Evolutionary conservation across 352 stramenopile species (phyloP).

Genomic region (Pythium dissimile): DNA sequence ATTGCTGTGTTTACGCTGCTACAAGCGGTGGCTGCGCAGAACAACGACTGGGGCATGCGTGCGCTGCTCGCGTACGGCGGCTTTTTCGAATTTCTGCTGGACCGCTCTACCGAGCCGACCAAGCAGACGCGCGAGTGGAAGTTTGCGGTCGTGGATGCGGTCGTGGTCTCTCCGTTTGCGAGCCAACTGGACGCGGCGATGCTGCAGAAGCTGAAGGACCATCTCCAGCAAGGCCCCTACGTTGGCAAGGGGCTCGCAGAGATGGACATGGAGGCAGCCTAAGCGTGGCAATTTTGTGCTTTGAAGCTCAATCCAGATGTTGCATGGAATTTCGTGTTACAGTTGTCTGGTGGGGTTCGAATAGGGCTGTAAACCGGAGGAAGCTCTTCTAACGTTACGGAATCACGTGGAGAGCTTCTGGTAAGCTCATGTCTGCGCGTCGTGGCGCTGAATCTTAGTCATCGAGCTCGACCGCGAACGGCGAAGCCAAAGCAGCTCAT

Average conservation of each 20-base stretch:
- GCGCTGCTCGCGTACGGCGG: conserved; percentile 67
- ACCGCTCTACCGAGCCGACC: conserved; percentile 76
- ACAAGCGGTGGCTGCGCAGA: conserved; percentile 76
- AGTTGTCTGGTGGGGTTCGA: no score
- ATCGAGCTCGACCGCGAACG: no score
- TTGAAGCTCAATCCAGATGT: conserved; percentile 21
- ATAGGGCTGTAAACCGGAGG: no score
- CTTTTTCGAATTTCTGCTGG: conserved; percentile 83
- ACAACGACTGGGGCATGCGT: conserved; percentile 72
- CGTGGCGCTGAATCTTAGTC: no score
- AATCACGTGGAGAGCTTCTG: no score
- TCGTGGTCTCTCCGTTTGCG: conserved; percentile 66
- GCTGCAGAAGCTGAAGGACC: conserved; percentile 49
- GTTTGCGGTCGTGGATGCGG: conserved; percentile 78
- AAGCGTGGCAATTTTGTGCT: not conserved
- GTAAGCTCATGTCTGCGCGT: no score
- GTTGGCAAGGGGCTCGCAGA: conserved; percentile 40
- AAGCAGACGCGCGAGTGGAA: conserved; percentile 88
- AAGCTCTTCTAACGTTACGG: no score
- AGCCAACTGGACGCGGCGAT: conserved; percentile 49
- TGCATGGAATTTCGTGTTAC: no score
- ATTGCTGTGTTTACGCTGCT: conserved; percentile 71
- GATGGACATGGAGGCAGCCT: conserved; percentile 67
- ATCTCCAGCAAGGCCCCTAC: conserved; percentile 64
- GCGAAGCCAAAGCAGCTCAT: no score